Conservation (phyloP, 768 basidiomycete genomes). For the Panellus pusillus region DNA sequence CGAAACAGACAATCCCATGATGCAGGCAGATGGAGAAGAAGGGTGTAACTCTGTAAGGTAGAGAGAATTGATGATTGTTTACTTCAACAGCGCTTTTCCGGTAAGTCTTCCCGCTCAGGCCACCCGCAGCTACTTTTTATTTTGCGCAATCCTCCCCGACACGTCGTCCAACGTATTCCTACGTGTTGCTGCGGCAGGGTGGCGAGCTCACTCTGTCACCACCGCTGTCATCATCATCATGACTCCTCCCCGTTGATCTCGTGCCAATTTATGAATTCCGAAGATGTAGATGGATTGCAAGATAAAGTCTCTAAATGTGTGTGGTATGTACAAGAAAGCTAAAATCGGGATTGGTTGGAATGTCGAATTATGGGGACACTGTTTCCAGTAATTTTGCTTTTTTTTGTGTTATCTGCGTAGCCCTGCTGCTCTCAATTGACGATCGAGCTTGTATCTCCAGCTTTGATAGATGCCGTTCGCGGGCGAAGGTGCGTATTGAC, state of each 20-base stretch:
- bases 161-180: too few relatives aligned
- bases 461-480: conserved; percentile 63
- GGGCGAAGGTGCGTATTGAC: conserved; percentile 62
- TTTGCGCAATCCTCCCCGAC: too few relatives aligned
- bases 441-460: conserved; percentile 60
- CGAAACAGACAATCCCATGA: conserved; percentile 81
- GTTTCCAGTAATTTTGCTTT: background rate
- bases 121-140: too few relatives aligned
- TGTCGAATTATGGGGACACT: background rate
- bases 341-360: background rate
- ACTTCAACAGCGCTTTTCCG: background rate
- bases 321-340: too few relatives aligned
- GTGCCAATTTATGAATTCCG: background rate
- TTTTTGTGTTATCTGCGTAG: conserved; percentile 27
- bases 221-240: background rate
- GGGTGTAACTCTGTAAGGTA: background rate
- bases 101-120: too few relatives aligned
- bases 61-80: conserved; percentile 6
- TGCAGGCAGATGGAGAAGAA: conserved; percentile 21
- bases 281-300: background rate
- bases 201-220: background rate
- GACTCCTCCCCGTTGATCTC: conserved; percentile 8
- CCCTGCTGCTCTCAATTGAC: conserved; percentile 45
- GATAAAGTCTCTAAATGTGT: background rate
- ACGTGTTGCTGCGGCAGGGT: background rate